These are phyloP conservation scores for Monosporozyma unispora DNA, from an alignment of 805 yeast genomes.

Conservation along the genomic window DNA sequence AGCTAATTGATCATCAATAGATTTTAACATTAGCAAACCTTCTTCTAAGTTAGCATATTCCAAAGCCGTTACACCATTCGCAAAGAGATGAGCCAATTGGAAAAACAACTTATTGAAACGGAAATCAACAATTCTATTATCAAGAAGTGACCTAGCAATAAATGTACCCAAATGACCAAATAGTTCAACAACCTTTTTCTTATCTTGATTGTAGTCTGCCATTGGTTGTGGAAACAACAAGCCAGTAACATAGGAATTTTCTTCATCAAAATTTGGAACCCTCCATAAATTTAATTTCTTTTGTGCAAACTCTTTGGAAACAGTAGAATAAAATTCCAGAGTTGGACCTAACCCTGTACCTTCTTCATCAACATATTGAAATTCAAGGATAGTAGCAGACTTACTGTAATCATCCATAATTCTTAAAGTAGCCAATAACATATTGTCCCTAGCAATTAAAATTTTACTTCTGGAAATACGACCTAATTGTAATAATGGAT, in stretches of 20 bases:
- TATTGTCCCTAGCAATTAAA: constrained; percentile 57
- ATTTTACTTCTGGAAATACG: constrained; percentile 72
- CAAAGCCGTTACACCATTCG: constrained; percentile 5
- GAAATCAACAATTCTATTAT: constrained; percentile 81
- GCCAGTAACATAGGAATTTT: constrained; percentile 23
- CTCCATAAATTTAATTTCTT: constrained; percentile 65
- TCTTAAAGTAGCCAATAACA: constrained; percentile 71
- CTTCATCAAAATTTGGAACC: constrained; percentile 26
- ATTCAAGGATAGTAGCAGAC: constrained; percentile 73
- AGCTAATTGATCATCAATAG: constrained; percentile 52
- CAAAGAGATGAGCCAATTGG: constrained; percentile 37
- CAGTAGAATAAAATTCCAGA: constrained; percentile 77
- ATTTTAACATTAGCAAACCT: constrained; percentile 33
- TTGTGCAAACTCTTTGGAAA: constrained; percentile 64
- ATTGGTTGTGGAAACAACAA: constrained; percentile 76
- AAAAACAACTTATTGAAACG: constrained; percentile 66
- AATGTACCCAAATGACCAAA: constrained; percentile 72
- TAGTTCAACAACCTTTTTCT: constrained; percentile 37
- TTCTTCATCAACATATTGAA: constrained; percentile 81
- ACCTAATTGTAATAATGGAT: constrained; percentile 45
- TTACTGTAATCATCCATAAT: constrained; percentile 69
- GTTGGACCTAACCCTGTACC: constrained; percentile 99
- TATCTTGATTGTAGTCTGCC: constrained; percentile 27
- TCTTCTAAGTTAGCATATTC: constrained; percentile 1
- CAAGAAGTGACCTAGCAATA: constrained; percentile 77